Conservation (phyloP, 2,329 filamentous ascomycete genomes). For the Ceratocystis colombiana region DNA sequence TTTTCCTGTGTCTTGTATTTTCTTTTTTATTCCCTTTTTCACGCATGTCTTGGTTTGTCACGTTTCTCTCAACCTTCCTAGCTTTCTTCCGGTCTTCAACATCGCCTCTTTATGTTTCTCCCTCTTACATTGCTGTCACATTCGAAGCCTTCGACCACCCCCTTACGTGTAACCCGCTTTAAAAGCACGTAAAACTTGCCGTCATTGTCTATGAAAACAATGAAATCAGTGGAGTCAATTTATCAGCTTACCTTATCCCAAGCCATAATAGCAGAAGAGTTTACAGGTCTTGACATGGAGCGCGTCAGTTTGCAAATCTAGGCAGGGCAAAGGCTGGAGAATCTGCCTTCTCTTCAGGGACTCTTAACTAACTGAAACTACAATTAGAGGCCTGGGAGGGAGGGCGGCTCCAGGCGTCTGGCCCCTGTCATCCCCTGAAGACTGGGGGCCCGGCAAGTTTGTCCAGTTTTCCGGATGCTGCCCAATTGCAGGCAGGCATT, state of each 20-base stretch:
- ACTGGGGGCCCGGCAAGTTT: slow-evolving; percentile 8
- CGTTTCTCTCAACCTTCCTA: slow-evolving; percentile 2
- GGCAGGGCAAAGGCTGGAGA: neutral
- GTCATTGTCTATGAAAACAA: neutral
- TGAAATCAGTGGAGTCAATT: too few relatives aligned
- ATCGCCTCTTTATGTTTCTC: slow-evolving; percentile 10
- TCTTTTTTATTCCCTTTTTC: neutral
- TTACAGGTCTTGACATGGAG: too few relatives aligned
- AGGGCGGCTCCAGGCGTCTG: slow-evolving; percentile 1
- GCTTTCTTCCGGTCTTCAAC: neutral
- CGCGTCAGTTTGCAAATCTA: too few relatives aligned
- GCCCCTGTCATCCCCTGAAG: slow-evolving; percentile 7
- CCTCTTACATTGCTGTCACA: slow-evolving; percentile 14
- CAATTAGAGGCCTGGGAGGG: slow-evolving; percentile 15
- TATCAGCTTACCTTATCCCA: too few relatives aligned
- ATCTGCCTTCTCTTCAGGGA: neutral
- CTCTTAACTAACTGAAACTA: slow-evolving; percentile 9
- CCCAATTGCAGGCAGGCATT: slow-evolving; percentile 12
- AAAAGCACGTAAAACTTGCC: neutral
- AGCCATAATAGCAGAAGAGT: too few relatives aligned
- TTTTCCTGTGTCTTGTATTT: neutral
- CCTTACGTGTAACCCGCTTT: neutral
- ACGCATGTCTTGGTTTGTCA: slow-evolving; percentile 7
- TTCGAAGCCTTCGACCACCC: neutral
- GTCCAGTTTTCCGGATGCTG: slow-evolving; percentile 13